Conservation (phyloP, 2,329 filamentous ascomycete genomes). For the Xylaria sp. region DNA sequence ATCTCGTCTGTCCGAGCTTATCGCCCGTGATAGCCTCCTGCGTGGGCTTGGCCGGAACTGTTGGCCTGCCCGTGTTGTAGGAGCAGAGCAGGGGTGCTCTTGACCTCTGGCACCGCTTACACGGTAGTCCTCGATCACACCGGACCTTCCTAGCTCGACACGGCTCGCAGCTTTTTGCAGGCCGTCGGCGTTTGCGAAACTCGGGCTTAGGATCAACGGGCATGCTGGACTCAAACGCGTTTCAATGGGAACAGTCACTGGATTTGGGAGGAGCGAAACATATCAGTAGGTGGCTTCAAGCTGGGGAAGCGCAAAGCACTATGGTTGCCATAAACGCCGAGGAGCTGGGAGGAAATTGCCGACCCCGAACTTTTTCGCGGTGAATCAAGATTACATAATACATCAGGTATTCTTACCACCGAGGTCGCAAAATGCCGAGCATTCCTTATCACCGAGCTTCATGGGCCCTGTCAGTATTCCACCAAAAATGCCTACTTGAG, state of each 20-base stretch:
- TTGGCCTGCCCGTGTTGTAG: conserved; percentile 9
- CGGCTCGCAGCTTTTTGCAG: conserved; percentile 24
- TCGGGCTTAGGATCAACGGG: conserved; percentile 21
- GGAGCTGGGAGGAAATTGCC: neutral
- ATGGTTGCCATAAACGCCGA: neutral
- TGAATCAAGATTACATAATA: neutral
- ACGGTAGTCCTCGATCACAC: conserved; percentile 24
- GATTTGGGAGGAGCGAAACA: too few species aligned
- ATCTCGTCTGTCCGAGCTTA: neutral
- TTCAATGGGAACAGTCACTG: too few species aligned
- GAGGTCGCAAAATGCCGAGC: neutral
- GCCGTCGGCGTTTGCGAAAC: conserved; percentile 19
- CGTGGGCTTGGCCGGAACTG: neutral
- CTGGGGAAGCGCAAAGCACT: neutral
- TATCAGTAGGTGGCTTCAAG: neutral
- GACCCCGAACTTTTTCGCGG: neutral
- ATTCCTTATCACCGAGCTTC: neutral
- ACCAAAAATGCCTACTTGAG: too few species aligned
- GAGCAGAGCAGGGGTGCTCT: conserved; percentile 20
- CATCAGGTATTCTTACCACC: neutral
- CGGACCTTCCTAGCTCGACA: conserved; percentile 24
- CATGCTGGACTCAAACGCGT: conserved; percentile 2
- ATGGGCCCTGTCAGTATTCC: too few species aligned
- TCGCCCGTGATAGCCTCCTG: neutral
- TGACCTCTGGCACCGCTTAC: conserved; percentile 18